Base-by-base conservation (phyloP, 2,329 filamentous ascomycete genomes). In the Blastomyces emzantsi region DNA sequence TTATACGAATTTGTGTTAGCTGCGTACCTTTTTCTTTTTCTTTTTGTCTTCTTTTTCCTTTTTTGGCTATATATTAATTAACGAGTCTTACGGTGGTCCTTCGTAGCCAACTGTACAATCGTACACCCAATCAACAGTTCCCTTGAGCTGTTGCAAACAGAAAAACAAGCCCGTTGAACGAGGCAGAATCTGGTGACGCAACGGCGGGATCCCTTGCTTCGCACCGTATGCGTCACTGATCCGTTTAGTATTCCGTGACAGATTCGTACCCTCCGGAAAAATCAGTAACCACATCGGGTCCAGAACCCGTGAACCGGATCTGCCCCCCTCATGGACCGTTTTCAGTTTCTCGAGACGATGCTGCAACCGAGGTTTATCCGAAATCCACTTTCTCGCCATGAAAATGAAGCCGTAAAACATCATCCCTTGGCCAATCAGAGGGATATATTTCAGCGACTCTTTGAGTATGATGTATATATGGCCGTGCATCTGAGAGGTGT, bases 101-200 rank as follows among this genome's bases (percentile, higher is more conserved):
- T 97, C 93, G 72, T 99, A 99, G 4, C 91, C 92, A 63, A 99
- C 88, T 0, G 94, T 97, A 75, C 92, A 97, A 69, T 87, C 85
- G 69, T 87, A 87, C 1, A 87, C 76, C 79, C 82, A 87, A 33
- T 86, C 82, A n/a, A 85, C 83, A 0, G 83, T 84, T 9, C 81
- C 78, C 52, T 76, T 78, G 60, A 87, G 69, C 67, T 87, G 81
- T 63, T 86, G 81, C 57, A 87, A 70, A 69, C 84, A 87, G 72
- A 86, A 87, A 49, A 81, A 79, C 6, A 87, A 71, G 2, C 85
- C 85, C 3, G 84, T 87, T 63, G 82, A 84, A 56, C 85, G 78
- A 1, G 85, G 85, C 45, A 87, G 73, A n/a, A 87, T 76, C 65
- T 81, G 77, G 68, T 87, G 82, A 65, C 82, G 83, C 76, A 85